A percentile compares a stretch with the other conserved stretches of the same genome.
phyloP scores from a whole-genome alignment of 2,329 filamentous ascomycete species.

The Cryphonectria carpinicola region DNA sequence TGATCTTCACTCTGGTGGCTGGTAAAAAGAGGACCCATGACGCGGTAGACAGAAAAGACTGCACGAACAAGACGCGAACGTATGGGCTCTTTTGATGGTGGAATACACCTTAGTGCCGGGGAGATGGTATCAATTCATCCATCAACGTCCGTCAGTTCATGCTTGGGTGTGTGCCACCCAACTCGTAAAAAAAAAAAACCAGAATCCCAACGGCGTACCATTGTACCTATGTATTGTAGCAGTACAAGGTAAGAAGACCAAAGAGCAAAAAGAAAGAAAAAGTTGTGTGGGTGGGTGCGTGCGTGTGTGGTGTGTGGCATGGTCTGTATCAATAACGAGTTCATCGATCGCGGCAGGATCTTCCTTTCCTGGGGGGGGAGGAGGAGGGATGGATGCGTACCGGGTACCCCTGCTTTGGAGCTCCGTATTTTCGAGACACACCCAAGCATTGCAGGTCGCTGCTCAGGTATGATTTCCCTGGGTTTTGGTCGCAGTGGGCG shows the following conservation, averaged over 20 bases:
- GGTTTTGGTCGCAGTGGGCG: background rate
- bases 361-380: background rate
- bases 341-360: conserved; percentile 8
- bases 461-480: background rate
- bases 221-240: background rate
- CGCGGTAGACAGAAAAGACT: conserved; percentile 1
- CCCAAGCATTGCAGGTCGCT: background rate
- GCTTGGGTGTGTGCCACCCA: background rate
- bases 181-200: background rate
- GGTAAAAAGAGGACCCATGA: conserved; percentile 18
- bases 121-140: background rate
- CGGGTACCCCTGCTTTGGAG: background rate
- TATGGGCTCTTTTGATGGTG: background rate
- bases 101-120: background rate
- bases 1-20: conserved; percentile 15
- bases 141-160: background rate
- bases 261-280: background rate
- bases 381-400: background rate
- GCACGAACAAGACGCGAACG: background rate
- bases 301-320: background rate
- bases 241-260: background rate
- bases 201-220: background rate
- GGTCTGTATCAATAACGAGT: conserved; percentile 8
- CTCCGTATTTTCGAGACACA: conserved; percentile 19
- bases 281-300: background rate